Evolutionary conservation across 192 early-diverging fungal species (phyloP), one percentile per base, ranked within the genome.

Genomic region (Coemansia sp.): DNA sequence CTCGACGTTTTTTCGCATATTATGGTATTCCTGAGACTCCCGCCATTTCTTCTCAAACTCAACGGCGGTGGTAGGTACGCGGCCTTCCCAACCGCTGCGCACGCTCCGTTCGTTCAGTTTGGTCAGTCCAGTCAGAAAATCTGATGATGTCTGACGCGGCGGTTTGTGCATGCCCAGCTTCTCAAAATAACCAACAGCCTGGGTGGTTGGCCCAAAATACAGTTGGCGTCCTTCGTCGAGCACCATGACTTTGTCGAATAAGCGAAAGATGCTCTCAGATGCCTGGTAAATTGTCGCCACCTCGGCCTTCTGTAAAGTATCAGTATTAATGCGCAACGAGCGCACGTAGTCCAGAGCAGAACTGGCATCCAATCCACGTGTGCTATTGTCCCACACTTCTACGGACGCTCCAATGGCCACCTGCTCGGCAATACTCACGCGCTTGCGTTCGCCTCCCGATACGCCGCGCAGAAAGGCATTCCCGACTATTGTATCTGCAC

Each of bases 61-160:
- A 28, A 82, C 80, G 31, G 87, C 78, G 1, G 84, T 80, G 18
- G 62, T 70, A 4, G 89, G 91, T 4, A 80, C 81, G 27, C 66
- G 58, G 8, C 78, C 71, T 64, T 86, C 82, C 73, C 79, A 90
- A 4, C 86, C 91, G 3, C 78, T 56, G 6, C 68, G 58, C 7
- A 84, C 68, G 22, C 78, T 65, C 34, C 85, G 84, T 67, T 90
- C 87, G 34, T 83, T 65, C 22, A 82, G 80, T 52, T 88, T 85
- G 8, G 88, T 90, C 23, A 92, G 56, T 14, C 88, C 88, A 4
- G 88, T 91, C 24, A 92, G 69, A 63, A 88, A 90, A 65, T 93
- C 90, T 0, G 89, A 83, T 0, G 85, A 86, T 2, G 88, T 88
- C 71, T 90, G 87, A 27, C 90, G 85, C 56, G 67, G 27, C 27